Evolutionary conservation across 1,139 yeast genomes (phyloP), one percentile per base, ranked within the genome.

Genomic region (Geotrichum reessii): DNA sequence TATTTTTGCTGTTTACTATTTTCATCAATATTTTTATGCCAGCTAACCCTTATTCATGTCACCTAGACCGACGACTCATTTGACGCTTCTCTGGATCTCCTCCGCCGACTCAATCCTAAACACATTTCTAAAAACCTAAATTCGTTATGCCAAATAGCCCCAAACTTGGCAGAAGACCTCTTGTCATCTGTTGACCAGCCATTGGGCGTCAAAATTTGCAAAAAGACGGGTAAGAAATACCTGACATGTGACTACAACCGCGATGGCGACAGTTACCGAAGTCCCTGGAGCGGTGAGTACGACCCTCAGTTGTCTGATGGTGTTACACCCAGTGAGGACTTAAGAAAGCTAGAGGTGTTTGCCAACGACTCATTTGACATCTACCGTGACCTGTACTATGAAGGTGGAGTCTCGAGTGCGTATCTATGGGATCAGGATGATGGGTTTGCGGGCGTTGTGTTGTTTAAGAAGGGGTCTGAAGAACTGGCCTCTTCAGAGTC

Each of bases 291-390:
- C 33, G 90, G 90, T 69, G 78, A 81, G 63, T 93, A 88, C 73
- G 84, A 80, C 63, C 97, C 97, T 0, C 70, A 82, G 22, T 69
- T 74, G n/a, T 74, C 76, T 14, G 86, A 81, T 42, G 91, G 82
- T 1, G 93, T 95, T 5, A 83, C 77, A 65, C 97, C 98, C 7
- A 80, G 89, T 12, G 75, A 75, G 1, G 75, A 76, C 40, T 77
- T 93, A 62, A 79, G 98, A 66, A 81, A 84, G 66, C 76, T 93
- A 66, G 99, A 93, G 73, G 71, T 81, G 28, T 79, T 84, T 64
- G 93, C 96, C 63, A 93, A 93, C 71, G 95, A 90, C 63, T 87
- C 97, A 9, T 90, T 93, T 71, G 98, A 92, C 68, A 81, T 93
- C 47, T 93, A 93, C 74, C 80, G 97, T 63, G 99, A 93, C 70